Conservation (phyloP, 139 green algal species). For the Choricystis sp. region DNA sequence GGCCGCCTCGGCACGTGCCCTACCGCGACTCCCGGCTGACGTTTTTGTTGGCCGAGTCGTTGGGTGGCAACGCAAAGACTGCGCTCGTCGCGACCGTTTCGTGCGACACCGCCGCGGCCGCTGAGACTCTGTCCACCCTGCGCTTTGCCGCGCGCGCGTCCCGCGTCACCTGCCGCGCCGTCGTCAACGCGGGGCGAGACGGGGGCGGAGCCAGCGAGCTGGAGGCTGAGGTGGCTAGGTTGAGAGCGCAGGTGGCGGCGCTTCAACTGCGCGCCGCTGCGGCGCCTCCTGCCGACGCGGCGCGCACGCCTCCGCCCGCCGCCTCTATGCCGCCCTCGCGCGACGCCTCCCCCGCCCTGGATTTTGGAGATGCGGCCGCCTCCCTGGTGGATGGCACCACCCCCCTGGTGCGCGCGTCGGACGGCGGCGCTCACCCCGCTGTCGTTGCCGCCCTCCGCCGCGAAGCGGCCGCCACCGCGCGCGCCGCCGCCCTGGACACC, state of each 20-base stretch:
- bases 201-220: constrained; percentile 33
- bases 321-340: too few species aligned
- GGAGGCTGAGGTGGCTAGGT: constrained; percentile 33
- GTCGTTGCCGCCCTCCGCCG: constrained; percentile 23
- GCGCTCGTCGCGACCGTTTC: constrained; percentile 46
- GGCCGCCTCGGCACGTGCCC: constrained; percentile 56
- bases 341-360: too few species aligned
- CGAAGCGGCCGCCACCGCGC: constrained; percentile 16
- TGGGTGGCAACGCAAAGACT: constrained; percentile 89
- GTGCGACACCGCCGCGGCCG: constrained; percentile 28
- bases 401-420: too few species aligned
- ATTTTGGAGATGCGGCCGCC: too few species aligned
- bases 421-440: constrained; percentile 4
- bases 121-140: constrained; percentile 80
- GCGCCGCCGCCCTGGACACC: constrained; percentile 16
- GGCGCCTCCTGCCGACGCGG: too few species aligned
- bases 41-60: constrained; percentile 87
- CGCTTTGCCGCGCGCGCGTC: constrained; percentile 77
- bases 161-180: constrained; percentile 50
- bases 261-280: too few species aligned
- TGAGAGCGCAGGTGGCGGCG: constrained; percentile 23
- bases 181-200: constrained; percentile 55
- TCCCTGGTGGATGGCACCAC: too few species aligned
- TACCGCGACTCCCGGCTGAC: constrained; percentile 94
- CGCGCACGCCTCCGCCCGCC: too few species aligned